phyloP scores from a whole-genome alignment of 257 asterid genomes.

The Paulownia fortunei region DNA sequence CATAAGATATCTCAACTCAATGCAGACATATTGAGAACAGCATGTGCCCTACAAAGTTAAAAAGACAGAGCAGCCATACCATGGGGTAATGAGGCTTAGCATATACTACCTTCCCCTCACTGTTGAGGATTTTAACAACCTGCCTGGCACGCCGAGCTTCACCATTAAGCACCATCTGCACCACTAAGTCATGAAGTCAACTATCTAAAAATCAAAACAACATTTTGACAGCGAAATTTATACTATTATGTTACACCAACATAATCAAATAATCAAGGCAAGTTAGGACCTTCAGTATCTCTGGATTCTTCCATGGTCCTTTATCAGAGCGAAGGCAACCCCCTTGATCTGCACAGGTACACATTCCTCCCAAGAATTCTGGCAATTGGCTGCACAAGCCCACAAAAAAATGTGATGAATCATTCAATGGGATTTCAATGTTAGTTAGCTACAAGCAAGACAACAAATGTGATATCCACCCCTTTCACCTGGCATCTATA shows the following conservation, averaged over 20 bases:
- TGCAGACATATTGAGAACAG: slow-evolving; percentile 10
- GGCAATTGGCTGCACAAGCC: slow-evolving; percentile 82
- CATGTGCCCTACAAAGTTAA: neutral
- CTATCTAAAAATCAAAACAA: slow-evolving; percentile 21
- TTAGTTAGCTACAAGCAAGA: slow-evolving; percentile 26
- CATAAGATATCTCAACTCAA: slow-evolving; percentile 22
- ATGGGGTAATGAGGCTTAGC: slow-evolving; percentile 84
- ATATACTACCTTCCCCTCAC: slow-evolving; percentile 94
- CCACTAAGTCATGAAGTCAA: slow-evolving; percentile 31
- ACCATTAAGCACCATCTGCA: slow-evolving; percentile 85
- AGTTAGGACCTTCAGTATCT: slow-evolving; percentile 73
- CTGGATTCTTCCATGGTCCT: slow-evolving; percentile 98
- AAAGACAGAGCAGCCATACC: slow-evolving; percentile 48
- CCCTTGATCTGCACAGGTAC: slow-evolving; percentile 84
- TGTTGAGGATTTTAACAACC: slow-evolving; percentile 88
- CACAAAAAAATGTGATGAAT: slow-evolving; percentile 14
- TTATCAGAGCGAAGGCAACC: slow-evolving; percentile 95
- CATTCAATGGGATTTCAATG: neutral
- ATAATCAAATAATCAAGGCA: slow-evolving; percentile 15
- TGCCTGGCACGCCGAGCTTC: slow-evolving; percentile 86
- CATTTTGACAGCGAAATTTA: slow-evolving; percentile 1
- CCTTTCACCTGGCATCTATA: slow-evolving; percentile 77
- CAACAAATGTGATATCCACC: slow-evolving; percentile 21
- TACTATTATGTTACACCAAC: neutral
- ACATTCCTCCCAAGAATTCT: slow-evolving; percentile 88